Percentiles rank a stretch among this genome's conserved stretches.
Evolutionary conservation across 1,284 basidiomycete species (phyloP).

Genomic region (Lignosus rhinocerotis): DNA sequence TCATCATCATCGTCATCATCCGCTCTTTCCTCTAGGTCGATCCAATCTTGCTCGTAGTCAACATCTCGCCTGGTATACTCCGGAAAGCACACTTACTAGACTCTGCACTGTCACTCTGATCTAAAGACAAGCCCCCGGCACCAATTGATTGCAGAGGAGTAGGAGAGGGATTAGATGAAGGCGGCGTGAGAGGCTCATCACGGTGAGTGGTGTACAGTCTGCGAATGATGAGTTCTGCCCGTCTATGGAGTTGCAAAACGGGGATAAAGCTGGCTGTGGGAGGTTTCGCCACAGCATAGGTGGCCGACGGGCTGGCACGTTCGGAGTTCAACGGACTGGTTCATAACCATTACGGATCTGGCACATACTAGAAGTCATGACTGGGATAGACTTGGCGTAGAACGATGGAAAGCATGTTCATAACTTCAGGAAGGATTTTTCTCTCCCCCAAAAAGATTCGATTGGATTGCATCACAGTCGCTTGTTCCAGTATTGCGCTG

Average conservation of each 20-base stretch:
- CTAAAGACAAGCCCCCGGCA: too few relatives aligned
- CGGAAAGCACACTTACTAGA: too few relatives aligned
- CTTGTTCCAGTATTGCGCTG: background rate
- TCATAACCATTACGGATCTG: background rate
- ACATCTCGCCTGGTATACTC: too few relatives aligned
- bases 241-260: background rate
- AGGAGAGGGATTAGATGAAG: background rate
- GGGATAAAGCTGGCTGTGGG: background rate
- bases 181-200: too few relatives aligned
- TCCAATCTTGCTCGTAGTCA: too few relatives aligned
- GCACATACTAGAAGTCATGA: background rate
- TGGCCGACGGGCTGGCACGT: background rate
- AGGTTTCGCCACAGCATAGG: background rate
- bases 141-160: too few relatives aligned
- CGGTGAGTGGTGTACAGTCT: background rate
- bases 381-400: background rate
- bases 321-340: background rate
- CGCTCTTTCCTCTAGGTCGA: too few relatives aligned
- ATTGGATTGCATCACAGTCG: background rate
- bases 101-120: too few relatives aligned
- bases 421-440: background rate
- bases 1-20: background rate
- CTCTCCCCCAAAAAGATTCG: background rate
- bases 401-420: background rate
- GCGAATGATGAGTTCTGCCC: background rate